Evolutionary conservation across 208 protist genomes (phyloP).

Genomic region (Hexamita inflata): DNA sequence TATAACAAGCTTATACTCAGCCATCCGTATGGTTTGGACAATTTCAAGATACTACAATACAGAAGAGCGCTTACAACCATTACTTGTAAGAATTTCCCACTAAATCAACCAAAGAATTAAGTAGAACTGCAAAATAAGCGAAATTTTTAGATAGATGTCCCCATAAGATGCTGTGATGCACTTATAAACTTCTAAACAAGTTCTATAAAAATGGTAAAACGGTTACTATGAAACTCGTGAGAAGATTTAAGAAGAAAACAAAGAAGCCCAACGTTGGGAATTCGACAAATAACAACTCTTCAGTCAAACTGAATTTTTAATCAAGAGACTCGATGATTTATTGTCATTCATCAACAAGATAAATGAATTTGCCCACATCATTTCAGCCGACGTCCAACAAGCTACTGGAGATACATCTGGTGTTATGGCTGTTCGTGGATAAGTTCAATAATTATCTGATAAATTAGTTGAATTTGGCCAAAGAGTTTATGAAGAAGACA

Average conservation of each 20-base stretch:
- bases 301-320: constrained; percentile 60
- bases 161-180: constrained; percentile 52
- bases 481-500: no score
- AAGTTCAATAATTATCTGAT: background rate
- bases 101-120: constrained; percentile 56
- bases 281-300: constrained; percentile 87
- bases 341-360: background rate
- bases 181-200: constrained; percentile 67
- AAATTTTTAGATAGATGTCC: background rate
- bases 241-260: constrained; percentile 76
- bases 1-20: constrained; percentile 87
- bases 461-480: constrained; percentile 9
- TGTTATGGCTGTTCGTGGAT: background rate
- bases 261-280: constrained; percentile 79
- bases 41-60: constrained; percentile 95
- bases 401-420: constrained; percentile 7
- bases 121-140: constrained; percentile 23
- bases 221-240: constrained; percentile 68
- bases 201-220: constrained; percentile 71
- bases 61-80: constrained; percentile 83
- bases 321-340: background rate
- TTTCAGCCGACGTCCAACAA: constrained; percentile 12
- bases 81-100: constrained; percentile 84
- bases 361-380: constrained; percentile 6
- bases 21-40: constrained; percentile 95